A percentile compares a stretch with the other conserved stretches of the same genome.
Evolutionary conservation across 768 basidiomycete species (phyloP).

Genomic region (Gymnopilus junonius): DNA sequence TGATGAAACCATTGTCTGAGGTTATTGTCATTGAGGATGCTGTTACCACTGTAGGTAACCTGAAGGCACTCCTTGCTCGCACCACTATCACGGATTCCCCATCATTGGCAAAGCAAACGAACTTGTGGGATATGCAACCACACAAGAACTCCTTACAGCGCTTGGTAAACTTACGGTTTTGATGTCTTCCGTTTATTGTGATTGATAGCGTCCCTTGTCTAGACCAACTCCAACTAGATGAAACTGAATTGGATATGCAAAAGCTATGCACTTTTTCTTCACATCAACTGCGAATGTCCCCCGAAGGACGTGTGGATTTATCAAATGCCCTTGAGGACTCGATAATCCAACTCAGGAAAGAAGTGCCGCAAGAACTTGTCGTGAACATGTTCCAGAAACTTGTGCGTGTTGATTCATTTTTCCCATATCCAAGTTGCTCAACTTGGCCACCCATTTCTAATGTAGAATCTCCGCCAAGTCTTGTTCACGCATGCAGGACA

Average conservation of each 20-base stretch:
- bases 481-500: conserved; percentile 65
- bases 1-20: conserved; percentile 59
- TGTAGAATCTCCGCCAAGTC: conserved; percentile 69
- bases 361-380: conserved; percentile 71
- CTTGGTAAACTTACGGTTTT: conserved; percentile 34
- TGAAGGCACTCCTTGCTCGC: conserved; percentile 52
- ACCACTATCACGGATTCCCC: conserved; percentile 67
- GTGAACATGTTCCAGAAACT: conserved; percentile 79
- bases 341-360: conserved; percentile 65
- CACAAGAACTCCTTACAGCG: conserved; percentile 50
- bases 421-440: neutral
- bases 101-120: conserved; percentile 52
- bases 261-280: conserved; percentile 49
- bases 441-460: neutral
- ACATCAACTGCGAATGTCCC: conserved; percentile 29
- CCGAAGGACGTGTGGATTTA: conserved; percentile 39
- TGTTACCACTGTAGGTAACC: conserved; percentile 47
- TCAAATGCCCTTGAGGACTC: conserved; percentile 49
- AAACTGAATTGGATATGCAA: conserved; percentile 26
- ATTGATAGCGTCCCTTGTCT: neutral
- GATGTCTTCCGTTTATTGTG: neutral
- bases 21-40: conserved; percentile 59
- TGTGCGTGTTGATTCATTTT: conserved; percentile 35
- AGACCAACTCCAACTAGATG: conserved; percentile 37
- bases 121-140: conserved; percentile 65